Evolutionary conservation across 768 basidiomycete species (phyloP).

Genomic region (Pisolithus sp.): DNA sequence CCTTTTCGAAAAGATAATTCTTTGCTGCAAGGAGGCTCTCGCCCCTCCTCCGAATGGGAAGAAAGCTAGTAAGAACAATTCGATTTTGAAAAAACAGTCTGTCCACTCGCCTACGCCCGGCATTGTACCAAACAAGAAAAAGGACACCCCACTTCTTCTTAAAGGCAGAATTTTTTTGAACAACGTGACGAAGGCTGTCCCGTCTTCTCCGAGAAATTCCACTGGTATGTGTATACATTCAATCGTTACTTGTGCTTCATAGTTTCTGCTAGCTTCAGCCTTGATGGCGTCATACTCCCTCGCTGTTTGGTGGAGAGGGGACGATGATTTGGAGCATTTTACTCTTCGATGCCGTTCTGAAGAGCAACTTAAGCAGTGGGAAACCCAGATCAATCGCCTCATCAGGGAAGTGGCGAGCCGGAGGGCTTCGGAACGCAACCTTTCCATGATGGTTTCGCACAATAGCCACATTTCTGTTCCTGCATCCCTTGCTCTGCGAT

Average conservation of each 20-base stretch:
- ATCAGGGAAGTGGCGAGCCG: slow-evolving; percentile 73
- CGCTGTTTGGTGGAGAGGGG: slow-evolving; percentile 91
- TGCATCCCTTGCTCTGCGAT: slow-evolving; percentile 28
- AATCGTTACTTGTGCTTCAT: not conserved
- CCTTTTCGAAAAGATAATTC: slow-evolving; percentile 96
- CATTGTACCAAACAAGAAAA: slow-evolving; percentile 57
- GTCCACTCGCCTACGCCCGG: slow-evolving; percentile 43
- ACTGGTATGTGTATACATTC: slow-evolving; percentile 44
- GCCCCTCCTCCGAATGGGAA: slow-evolving; percentile 51
- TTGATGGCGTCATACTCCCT: slow-evolving; percentile 65
- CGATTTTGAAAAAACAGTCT: slow-evolving; percentile 80
- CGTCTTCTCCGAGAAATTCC: slow-evolving; percentile 50
- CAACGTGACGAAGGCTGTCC: slow-evolving; percentile 82
- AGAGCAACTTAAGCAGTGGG: slow-evolving; percentile 92
- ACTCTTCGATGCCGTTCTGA: slow-evolving; percentile 89
- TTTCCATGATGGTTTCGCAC: slow-evolving; percentile 44
- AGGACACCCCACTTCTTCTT: slow-evolving; percentile 74
- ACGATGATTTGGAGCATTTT: slow-evolving; percentile 90
- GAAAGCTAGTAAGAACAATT: slow-evolving; percentile 78
- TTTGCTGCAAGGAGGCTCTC: slow-evolving; percentile 93
- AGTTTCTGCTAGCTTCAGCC: slow-evolving; percentile 34
- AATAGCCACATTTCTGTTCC: slow-evolving; percentile 38
- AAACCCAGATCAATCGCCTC: slow-evolving; percentile 79
- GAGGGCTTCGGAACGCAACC: slow-evolving; percentile 58
- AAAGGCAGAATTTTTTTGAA: slow-evolving; percentile 97